Evolutionary conservation across 257 asterid genomes (phyloP).

Genomic region (Gynochthodes officinalis): DNA sequence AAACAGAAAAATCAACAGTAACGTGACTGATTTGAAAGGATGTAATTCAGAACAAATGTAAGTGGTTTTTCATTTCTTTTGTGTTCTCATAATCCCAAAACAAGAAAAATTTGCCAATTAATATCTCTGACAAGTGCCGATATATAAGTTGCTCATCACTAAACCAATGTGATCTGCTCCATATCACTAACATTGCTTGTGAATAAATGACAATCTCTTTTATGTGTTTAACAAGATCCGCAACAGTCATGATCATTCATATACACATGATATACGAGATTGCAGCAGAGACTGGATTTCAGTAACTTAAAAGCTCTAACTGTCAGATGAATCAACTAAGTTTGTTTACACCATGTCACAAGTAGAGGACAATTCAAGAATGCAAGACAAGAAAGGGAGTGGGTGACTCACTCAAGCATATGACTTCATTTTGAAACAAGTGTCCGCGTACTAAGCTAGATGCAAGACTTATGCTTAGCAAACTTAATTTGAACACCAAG

Average conservation of each 20-base stretch:
- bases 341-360: not conserved
- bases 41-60: not conserved
- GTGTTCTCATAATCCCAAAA: not conserved
- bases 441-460: too few relatives aligned
- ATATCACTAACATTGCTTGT: not conserved
- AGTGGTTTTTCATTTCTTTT: not conserved
- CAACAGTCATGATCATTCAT: not conserved
- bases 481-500: not conserved
- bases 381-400: not conserved
- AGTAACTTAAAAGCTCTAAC: not conserved
- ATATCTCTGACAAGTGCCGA: not conserved
- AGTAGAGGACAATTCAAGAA: not conserved
- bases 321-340: not conserved
- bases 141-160: not conserved
- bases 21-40: not conserved
- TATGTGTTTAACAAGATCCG: not conserved
- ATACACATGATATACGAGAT: not conserved
- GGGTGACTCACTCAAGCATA: too few relatives aligned
- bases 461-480: not conserved
- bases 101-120: not conserved
- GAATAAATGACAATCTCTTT: not conserved
- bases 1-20: not conserved
- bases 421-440: too few relatives aligned
- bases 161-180: not conserved
- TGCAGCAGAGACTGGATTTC: not conserved